phyloP scores from a whole-genome alignment of 2,329 filamentous ascomycete genomes.

The Xylariaceae sp. region DNA sequence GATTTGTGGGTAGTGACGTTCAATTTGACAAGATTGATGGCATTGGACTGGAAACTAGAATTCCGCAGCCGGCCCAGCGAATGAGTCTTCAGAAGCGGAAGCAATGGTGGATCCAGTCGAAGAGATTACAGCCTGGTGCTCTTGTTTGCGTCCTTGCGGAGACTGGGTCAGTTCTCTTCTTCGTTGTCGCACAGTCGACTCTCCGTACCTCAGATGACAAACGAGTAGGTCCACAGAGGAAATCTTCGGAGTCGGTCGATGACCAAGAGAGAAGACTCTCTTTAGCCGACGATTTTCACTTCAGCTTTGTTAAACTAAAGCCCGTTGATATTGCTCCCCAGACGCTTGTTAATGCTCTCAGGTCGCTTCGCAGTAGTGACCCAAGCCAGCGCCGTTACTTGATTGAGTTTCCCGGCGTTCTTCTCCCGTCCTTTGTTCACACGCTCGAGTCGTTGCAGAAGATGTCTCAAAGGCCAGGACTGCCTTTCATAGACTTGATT shows the following conservation, averaged over 20 bases:
- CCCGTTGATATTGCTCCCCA: constrained; percentile 28
- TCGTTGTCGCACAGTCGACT: constrained; percentile 42
- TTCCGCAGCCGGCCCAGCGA: constrained; percentile 46
- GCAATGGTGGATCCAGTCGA: constrained; percentile 55
- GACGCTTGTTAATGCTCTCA: constrained; percentile 31
- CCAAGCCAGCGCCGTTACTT: constrained; percentile 38
- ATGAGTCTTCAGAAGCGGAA: constrained; percentile 36
- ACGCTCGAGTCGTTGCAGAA: constrained; percentile 59
- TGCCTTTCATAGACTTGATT: constrained; percentile 55
- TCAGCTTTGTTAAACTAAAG: constrained; percentile 39
- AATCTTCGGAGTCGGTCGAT: background rate
- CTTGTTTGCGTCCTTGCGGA: constrained; percentile 53
- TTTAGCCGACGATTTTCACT: constrained; percentile 36
- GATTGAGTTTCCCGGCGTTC: constrained; percentile 64
- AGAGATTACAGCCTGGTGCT: constrained; percentile 51
- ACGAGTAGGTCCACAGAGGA: background rate
- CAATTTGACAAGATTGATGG: constrained; percentile 44
- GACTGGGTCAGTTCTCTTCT: constrained; percentile 44
- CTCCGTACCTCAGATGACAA: constrained; percentile 21
- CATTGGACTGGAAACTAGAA: constrained; percentile 48
- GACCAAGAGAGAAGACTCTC: constrained; percentile 20
- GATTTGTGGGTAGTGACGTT: constrained; percentile 17
- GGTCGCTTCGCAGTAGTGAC: constrained; percentile 35
- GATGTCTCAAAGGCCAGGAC: constrained; percentile 46
- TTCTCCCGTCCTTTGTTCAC: constrained; percentile 60